Evolutionary conservation across 2,329 filamentous ascomycete genomes (phyloP).

Genomic region (Fusarium sp.): DNA sequence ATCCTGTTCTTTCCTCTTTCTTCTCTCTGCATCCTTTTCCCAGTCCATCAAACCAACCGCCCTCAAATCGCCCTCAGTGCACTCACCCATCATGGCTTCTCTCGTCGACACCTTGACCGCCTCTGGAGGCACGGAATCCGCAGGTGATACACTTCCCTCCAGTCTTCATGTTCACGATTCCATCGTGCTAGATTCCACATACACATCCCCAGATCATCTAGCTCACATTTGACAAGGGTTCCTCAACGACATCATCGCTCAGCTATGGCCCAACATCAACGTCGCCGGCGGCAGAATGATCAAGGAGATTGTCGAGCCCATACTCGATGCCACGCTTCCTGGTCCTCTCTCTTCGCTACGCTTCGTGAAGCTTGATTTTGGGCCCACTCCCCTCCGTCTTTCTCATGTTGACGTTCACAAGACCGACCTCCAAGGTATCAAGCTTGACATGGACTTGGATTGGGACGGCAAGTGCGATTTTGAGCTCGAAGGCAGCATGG

Average conservation of each 20-base stretch:
- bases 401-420: slow-evolving; percentile 41
- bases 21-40: neutral
- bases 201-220: neutral
- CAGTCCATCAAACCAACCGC: neutral
- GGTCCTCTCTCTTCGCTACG: slow-evolving; percentile 34
- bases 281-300: slow-evolving; percentile 38
- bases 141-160: slow-evolving; percentile 21
- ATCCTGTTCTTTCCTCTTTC: neutral
- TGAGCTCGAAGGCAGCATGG: slow-evolving; percentile 40
- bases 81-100: slow-evolving; percentile 29
- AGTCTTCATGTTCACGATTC: neutral
- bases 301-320: slow-evolving; percentile 40
- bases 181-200: no score
- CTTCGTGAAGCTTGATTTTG: slow-evolving; percentile 40
- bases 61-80: neutral
- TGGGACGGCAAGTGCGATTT: slow-evolving; percentile 40
- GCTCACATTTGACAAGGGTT: slow-evolving; percentile 35
- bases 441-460: slow-evolving; percentile 40
- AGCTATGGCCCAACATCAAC: slow-evolving; percentile 43
- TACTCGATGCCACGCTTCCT: slow-evolving; percentile 38
- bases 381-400: slow-evolving; percentile 29
- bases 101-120: slow-evolving; percentile 37
- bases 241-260: slow-evolving; percentile 41
- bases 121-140: slow-evolving; percentile 41
- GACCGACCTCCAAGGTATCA: slow-evolving; percentile 37